phyloP scores from a whole-genome alignment of 176 grass and related monocot genomes.

The Tillandsia leiboldiana region DNA sequence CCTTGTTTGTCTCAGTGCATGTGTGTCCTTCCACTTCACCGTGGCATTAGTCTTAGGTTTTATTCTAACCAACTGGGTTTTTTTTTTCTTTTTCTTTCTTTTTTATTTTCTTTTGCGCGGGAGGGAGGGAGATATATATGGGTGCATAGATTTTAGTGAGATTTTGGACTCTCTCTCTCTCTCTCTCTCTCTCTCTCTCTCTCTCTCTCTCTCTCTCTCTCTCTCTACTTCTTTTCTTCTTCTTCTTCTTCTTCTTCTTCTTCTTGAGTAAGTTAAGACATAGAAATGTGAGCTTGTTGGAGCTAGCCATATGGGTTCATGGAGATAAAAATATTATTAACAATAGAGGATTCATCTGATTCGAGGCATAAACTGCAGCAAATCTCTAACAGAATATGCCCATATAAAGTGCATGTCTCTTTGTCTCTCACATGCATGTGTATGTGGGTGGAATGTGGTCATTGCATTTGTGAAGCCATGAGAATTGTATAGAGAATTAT shows the following conservation, averaged over 20 bases:
- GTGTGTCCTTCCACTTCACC: slow-evolving; percentile 10
- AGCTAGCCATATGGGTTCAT: too few relatives aligned
- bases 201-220: slow-evolving; percentile 20
- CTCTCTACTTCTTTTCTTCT: slow-evolving; percentile 9
- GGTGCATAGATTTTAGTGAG: too few relatives aligned
- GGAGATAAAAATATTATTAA: not conserved
- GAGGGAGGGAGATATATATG: not conserved
- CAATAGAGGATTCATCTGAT: slow-evolving; percentile 3
- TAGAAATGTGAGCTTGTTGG: too few relatives aligned
- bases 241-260: too few relatives aligned
- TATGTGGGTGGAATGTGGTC: not conserved
- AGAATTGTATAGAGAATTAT: too few relatives aligned
- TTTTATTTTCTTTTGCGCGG: not conserved
- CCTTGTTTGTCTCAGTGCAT: slow-evolving; percentile 11
- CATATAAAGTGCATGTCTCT: slow-evolving; percentile 44
- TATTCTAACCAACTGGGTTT: not conserved
- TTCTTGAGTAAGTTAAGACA: too few relatives aligned
- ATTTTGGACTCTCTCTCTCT: too few relatives aligned
- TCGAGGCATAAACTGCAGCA: slow-evolving; percentile 12
- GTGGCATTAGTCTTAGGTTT: slow-evolving; percentile 3
- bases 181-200: too few relatives aligned
- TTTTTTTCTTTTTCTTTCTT: not conserved
- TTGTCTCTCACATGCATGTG: slow-evolving; percentile 19
- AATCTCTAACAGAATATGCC: slow-evolving; percentile 41
- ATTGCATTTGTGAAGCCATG: not conserved